Evolutionary conservation across 2,329 filamentous ascomycete species (phyloP), one percentile per base, ranked within the genome.

Genomic region (Aspergillus aculeatinus): DNA sequence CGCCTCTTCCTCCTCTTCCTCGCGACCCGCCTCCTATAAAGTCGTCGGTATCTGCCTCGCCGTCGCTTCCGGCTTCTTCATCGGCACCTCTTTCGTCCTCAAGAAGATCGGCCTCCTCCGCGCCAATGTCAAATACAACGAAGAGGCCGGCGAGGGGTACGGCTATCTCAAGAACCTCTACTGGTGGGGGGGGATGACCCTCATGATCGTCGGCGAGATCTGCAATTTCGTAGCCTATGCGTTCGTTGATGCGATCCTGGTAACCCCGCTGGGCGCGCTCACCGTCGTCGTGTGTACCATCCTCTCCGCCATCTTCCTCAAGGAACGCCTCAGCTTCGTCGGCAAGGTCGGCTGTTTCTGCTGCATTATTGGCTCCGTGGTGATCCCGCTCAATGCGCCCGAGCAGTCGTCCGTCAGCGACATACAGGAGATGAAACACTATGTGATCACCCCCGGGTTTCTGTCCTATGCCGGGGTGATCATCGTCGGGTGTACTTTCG

Each of bases 201-300:
- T 98, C 60, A 98, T 99, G 95, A 96, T 98, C 68, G 70, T 98
- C 48, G 95, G 95, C 67, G 95, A 99, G 77, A 86, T 96, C 59
- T 96, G 92, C 85, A 99, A 99, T 78, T 96, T 98, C 74, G 91
- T 94, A 73, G 95, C 95, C 57, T 98, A 98, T 73, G 91, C 92
- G 59, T 98, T 98, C 70, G 95, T 95, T 63, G 95, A 98, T 76
- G 94, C 94, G 62, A 97, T 98, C 68, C 81, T 98, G 64, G 94
- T 98, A 57, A 97, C 94, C 0, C 93, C 94, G 4, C 82, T 98
- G 57, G 94, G 94, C 63, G 94, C 94, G 3, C 81, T 98, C 54
- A 92, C 91, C 1, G 95, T 98, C 61, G 95, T 99, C 57, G 88
- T 98, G 63, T 94, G 91, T 53, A 93, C 95, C 19, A 85, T 98